Conservation (phyloP, 208 protist genomes). For the Leishmania arabica region DNA sequence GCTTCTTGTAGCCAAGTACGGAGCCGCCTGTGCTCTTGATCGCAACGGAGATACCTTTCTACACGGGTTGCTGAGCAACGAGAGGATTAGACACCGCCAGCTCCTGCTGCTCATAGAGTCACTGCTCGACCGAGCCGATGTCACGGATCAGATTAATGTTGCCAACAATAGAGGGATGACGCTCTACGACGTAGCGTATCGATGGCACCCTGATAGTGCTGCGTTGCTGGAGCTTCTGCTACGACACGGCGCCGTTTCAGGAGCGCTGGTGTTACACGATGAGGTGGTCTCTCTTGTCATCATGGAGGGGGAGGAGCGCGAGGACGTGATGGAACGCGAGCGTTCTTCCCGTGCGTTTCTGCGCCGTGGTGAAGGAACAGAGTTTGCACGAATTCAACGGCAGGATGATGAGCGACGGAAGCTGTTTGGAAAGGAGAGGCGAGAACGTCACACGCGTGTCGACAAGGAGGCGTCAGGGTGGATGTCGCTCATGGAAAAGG, state of each 20-base stretch:
- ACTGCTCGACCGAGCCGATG: constrained; percentile 26
- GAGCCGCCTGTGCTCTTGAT: constrained; percentile 24
- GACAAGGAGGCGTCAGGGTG: not conserved
- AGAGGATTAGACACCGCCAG: constrained; percentile 12
- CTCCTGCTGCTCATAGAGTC: constrained; percentile 45
- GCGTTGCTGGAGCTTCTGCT: constrained; percentile 41
- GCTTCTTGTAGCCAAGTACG: constrained; percentile 59
- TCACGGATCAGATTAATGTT: constrained; percentile 34
- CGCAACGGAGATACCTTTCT: constrained; percentile 53
- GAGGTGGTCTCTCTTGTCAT: constrained; percentile 8
- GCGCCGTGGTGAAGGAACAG: not conserved
- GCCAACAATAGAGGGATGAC: constrained; percentile 35
- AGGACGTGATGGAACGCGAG: not conserved
- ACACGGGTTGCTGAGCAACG: constrained; percentile 57
- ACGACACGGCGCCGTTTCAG: constrained; percentile 31
- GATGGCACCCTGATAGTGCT: constrained; percentile 16
- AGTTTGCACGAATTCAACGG: not conserved
- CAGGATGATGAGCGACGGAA: constrained; percentile 16
- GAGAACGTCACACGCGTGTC: not conserved
- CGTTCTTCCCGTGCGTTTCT: not conserved
- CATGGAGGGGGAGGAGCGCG: constrained; percentile 21
- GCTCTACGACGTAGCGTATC: constrained; percentile 44
- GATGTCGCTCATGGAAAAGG: constrained; percentile 2
- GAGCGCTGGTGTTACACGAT: constrained; percentile 22
- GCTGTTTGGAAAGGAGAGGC: constrained; percentile 18